Percentiles rank a stretch among this genome's conserved stretches.
Conservation (phyloP, 495 filamentous ascomycete species). For the Bryoglossum gracile region DNA sequence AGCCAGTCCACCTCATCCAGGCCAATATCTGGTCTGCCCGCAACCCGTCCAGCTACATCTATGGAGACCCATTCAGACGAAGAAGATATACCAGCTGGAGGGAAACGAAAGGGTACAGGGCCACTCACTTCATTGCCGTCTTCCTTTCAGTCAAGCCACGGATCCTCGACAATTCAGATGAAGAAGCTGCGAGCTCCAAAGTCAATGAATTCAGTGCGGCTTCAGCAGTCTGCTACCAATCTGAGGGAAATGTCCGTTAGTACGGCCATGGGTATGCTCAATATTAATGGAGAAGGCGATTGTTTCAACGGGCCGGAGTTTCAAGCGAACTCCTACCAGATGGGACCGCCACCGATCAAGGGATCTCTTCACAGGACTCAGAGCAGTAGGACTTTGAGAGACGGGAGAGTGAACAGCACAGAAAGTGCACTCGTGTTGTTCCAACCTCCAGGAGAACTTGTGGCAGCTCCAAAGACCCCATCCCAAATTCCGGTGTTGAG, state of each 20-base stretch:
- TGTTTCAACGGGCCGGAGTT: background rate
- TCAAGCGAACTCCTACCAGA: slow-evolving; percentile 15
- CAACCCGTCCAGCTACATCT: slow-evolving; percentile 51
- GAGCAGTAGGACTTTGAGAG: slow-evolving; percentile 1
- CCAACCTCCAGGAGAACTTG: slow-evolving; percentile 8
- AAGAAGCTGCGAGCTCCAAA: slow-evolving; percentile 26
- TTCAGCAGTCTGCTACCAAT: slow-evolving; percentile 7
- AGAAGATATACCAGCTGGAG: slow-evolving; percentile 27
- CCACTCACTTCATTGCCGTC: slow-evolving; percentile 10
- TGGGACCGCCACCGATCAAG: slow-evolving; percentile 3
- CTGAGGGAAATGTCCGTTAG: slow-evolving; percentile 29
- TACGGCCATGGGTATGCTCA: slow-evolving; percentile 30
- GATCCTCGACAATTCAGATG: slow-evolving; percentile 9
- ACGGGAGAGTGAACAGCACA: slow-evolving; percentile 8
- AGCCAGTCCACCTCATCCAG: slow-evolving; percentile 19
- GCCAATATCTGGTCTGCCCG: slow-evolving; percentile 27
- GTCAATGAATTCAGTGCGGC: slow-evolving; percentile 26
- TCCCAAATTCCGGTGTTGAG: slow-evolving; percentile 26
- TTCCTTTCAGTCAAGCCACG: slow-evolving; percentile 26
- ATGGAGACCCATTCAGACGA: slow-evolving; percentile 46
- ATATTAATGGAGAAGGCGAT: slow-evolving; percentile 19
- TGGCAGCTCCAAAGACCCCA: slow-evolving; percentile 27
- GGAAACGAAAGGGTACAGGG: slow-evolving; percentile 65
- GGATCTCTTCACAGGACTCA: background rate
- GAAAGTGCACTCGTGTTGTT: slow-evolving; percentile 19